A percentile compares a stretch with the other conserved stretches of the same genome.
These are phyloP conservation scores for Gentiana straminea DNA, from an alignment of 257 asterid genomes.

Conservation along the genomic window DNA sequence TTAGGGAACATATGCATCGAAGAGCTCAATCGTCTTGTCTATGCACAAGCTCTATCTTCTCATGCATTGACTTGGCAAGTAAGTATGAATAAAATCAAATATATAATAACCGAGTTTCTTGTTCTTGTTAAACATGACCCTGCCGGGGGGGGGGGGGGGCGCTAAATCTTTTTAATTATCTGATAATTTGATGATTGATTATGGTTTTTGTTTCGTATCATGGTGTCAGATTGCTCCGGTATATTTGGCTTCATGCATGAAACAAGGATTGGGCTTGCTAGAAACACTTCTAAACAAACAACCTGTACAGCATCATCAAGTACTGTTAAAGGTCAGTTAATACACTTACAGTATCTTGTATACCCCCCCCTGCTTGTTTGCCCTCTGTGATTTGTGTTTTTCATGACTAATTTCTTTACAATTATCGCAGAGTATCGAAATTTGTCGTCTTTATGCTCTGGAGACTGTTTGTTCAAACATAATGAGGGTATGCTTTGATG, in stretches of 20 bases:
- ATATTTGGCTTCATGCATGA: slow-evolving; percentile 68
- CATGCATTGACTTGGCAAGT: slow-evolving; percentile 94
- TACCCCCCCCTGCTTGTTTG: background rate
- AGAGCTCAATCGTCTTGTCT: slow-evolving; percentile 79
- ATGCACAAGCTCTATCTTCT: slow-evolving; percentile 88
- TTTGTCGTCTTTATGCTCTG: slow-evolving; percentile 82
- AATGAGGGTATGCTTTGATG: slow-evolving; percentile 66
- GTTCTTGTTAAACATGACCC: too few species aligned
- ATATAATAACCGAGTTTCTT: too few species aligned
- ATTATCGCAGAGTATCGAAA: slow-evolving; percentile 69
- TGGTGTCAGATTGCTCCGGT: slow-evolving; percentile 67
- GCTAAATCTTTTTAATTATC: too few species aligned
- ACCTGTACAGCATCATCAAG: slow-evolving; percentile 72
- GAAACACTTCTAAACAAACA: slow-evolving; percentile 69
- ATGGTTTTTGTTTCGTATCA: slow-evolving; percentile 11
- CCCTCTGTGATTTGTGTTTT: background rate
- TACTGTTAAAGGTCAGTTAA: slow-evolving; percentile 57
- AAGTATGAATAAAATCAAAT: slow-evolving; percentile 19
- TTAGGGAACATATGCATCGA: slow-evolving; percentile 83
- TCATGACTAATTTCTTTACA: slow-evolving; percentile 10
- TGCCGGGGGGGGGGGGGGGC: too few species aligned
- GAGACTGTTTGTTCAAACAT: slow-evolving; percentile 44
- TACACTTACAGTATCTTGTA: background rate
- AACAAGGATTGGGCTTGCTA: slow-evolving; percentile 75
- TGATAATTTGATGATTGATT: background rate